Conservation (phyloP, 768 basidiomycete genomes). For the Chalciporus pseudorubinellus region DNA sequence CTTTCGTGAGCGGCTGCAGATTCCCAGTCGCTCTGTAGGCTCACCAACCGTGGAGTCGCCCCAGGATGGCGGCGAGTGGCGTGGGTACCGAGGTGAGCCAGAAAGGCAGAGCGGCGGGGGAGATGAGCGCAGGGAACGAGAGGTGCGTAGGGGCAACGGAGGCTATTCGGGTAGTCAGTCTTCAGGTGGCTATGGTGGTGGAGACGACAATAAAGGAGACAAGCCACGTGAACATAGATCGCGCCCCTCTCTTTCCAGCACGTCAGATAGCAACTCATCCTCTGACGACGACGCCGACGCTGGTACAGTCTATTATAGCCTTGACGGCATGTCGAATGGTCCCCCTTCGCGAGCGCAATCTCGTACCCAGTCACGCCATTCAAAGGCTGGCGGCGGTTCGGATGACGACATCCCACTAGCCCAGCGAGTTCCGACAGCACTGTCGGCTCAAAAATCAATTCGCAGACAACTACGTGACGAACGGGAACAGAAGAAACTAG, state of each 20-base stretch:
- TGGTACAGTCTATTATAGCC: constrained; percentile 42
- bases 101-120: constrained; percentile 17
- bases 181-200: constrained; percentile 28
- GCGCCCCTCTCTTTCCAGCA: constrained; percentile 34
- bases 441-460: constrained; percentile 80
- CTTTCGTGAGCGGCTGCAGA: constrained; percentile 2
- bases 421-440: constrained; percentile 75
- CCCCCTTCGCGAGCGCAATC: constrained; percentile 22
- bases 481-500: constrained; percentile 52
- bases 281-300: constrained; percentile 47
- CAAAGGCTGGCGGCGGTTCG: constrained; percentile 32
- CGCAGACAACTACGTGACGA: constrained; percentile 70
- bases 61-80: constrained; percentile 20
- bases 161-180: constrained; percentile 18
- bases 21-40: background rate
- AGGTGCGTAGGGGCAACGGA: constrained; percentile 10
- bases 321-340: constrained; percentile 36
- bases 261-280: constrained; percentile 34
- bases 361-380: constrained; percentile 19
- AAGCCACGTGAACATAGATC: constrained; percentile 30
- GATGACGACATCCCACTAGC: constrained; percentile 87
- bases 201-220: constrained; percentile 37
- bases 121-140: constrained; percentile 8
- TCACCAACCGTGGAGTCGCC: constrained; percentile 9
- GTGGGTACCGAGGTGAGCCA: constrained; percentile 11